Conservation (phyloP, 805 yeast species). For the Ogataea chonburiensis region DNA sequence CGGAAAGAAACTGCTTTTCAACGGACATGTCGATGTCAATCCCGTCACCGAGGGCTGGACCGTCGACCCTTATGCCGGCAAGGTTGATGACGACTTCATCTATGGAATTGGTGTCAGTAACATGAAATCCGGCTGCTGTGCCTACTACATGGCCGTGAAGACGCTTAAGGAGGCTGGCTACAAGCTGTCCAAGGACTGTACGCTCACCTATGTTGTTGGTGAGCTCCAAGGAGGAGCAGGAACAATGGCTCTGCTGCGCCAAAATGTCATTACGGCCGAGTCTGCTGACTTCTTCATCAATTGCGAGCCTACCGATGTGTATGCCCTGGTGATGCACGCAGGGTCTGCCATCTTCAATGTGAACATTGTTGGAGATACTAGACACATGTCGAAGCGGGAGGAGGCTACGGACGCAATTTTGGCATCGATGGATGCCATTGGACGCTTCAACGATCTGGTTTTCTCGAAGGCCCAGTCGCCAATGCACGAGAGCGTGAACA, state of each 20-base stretch:
- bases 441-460: slow-evolving; percentile 27
- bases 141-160: slow-evolving; percentile 35
- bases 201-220: slow-evolving; percentile 30
- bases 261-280: slow-evolving; percentile 24
- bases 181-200: slow-evolving; percentile 29
- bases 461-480: slow-evolving; percentile 26
- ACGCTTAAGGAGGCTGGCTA: slow-evolving; percentile 31
- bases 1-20: slow-evolving; percentile 29
- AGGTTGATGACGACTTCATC: slow-evolving; percentile 27
- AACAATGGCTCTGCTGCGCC: slow-evolving; percentile 29
- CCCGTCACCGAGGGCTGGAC: slow-evolving; percentile 36
- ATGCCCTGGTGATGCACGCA: slow-evolving; percentile 33
- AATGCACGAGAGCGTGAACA: slow-evolving; percentile 28
- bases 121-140: slow-evolving; percentile 35
- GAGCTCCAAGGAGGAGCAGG: slow-evolving; percentile 35
- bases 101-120: slow-evolving; percentile 35
- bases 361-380: slow-evolving; percentile 32
- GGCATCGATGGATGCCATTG: slow-evolving; percentile 32
- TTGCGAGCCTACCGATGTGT: slow-evolving; percentile 34
- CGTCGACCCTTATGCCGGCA: slow-evolving; percentile 32
- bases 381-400: slow-evolving; percentile 35
- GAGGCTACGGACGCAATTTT: slow-evolving; percentile 34
- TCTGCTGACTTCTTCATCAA: slow-evolving; percentile 32
- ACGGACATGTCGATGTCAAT: slow-evolving; percentile 35
- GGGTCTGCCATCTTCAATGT: slow-evolving; percentile 32